phyloP scores from a whole-genome alignment of 2,329 filamentous ascomycete genomes.

The Fusarium phyllophilum region DNA sequence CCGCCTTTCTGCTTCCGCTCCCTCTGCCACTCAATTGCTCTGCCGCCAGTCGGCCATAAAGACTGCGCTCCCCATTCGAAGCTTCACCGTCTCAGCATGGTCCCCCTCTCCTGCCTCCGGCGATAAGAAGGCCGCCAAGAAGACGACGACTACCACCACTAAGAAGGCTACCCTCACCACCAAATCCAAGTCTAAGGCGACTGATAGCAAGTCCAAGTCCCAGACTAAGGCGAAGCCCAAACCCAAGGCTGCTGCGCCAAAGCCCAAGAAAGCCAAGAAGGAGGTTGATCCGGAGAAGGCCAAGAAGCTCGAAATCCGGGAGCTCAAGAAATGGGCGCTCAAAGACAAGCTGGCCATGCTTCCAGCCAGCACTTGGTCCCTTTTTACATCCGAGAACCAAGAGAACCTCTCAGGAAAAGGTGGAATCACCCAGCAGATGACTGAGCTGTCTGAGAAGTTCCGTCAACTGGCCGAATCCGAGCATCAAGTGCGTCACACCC shows the following conservation, averaged over 20 bases:
- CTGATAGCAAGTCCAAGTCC: constrained; percentile 43
- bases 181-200: constrained; percentile 14
- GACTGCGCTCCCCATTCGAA: constrained; percentile 39
- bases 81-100: constrained; percentile 48
- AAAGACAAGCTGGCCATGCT: constrained; percentile 51
- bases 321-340: constrained; percentile 56
- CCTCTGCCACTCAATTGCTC: constrained; percentile 37
- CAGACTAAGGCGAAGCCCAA: constrained; percentile 46
- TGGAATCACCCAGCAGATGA: constrained; percentile 38
- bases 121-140: constrained; percentile 33
- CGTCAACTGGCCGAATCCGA: constrained; percentile 55
- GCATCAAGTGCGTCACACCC: constrained; percentile 53
- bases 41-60: constrained; percentile 29
- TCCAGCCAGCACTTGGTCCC: constrained; percentile 49
- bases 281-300: constrained; percentile 49
- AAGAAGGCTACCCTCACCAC: constrained; percentile 37
- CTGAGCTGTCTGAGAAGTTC: constrained; percentile 48
- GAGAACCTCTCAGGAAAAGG: not conserved
- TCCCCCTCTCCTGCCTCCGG: constrained; percentile 39
- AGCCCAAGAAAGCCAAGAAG: constrained; percentile 49
- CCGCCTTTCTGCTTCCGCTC: constrained; percentile 38
- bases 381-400: constrained; percentile 52
- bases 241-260: constrained; percentile 39
- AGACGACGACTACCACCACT: constrained; percentile 26
- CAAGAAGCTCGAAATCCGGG: constrained; percentile 45